Base-by-base conservation (phyloP, 768 basidiomycete species). In the Termitomyces sp. region DNA sequence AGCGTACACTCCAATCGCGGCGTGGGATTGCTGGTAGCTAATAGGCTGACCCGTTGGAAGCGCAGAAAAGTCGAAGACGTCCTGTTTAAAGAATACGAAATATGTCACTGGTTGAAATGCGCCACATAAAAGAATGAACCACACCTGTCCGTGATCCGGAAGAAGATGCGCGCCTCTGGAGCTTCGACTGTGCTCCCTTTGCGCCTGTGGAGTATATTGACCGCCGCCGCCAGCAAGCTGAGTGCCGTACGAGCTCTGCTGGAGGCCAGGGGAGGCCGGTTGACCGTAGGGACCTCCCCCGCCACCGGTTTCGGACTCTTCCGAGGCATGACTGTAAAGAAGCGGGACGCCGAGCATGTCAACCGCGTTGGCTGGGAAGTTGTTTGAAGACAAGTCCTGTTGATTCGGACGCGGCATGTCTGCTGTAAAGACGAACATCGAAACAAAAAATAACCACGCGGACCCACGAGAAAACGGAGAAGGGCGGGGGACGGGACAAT, bases 291-390 rank as follows among this genome's bases (percentile, higher is more conserved):
- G 34, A 6, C 60, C 61, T 27, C 56, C 57, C 53, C 58, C 58
- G 15, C 66, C 61, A 31, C 60, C 64, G 41, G 60, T 33, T 20
- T 62, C 62, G 46, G 66, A 61, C 30, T 62, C 65, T 31, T 66
- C 64, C 47, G 58, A 63, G 41, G 59, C 58, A 45, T 59, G 61
- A 44, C 60, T 59, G 39, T 64, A 61, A 13, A 65, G 60, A 41
- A 62, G 58, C 13, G 60, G 62, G 41, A 63, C 54, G 47, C 18
- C 63, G 50, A 49, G 56, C 31, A 60, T 50, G 57, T 63, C 57
- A 52, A 44, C 57, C 36, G 45, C 31, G 6, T 56, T 24, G 24
- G 52, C 31, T 27, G 18, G 52, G 34, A 57, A 39, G 49, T 27
- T 42, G 55, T 58, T 42, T n/a, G 37, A 49, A 41, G 61, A 13